Evolutionary conservation across 2,329 filamentous ascomycete species (phyloP).

Genomic region (Cladophialophora immunda): DNA sequence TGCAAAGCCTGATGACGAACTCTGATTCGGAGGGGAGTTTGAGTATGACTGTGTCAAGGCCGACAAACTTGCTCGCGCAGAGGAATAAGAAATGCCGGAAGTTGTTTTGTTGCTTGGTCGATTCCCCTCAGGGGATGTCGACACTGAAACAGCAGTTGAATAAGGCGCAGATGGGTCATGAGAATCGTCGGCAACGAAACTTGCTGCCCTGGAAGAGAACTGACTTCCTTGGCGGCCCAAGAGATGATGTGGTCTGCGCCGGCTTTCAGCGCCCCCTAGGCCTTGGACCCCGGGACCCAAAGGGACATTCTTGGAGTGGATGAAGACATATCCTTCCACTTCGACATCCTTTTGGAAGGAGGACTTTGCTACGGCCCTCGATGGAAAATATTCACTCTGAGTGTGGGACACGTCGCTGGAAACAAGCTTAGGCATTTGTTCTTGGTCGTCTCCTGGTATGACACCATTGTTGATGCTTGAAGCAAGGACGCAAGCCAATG

Average conservation of each 20-base stretch:
- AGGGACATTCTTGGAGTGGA: constrained; percentile 22
- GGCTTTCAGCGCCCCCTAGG: constrained; percentile 11
- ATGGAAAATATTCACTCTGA: constrained; percentile 35
- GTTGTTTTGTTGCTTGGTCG: constrained; percentile 30
- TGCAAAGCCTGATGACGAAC: constrained; percentile 23
- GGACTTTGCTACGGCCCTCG: constrained; percentile 32
- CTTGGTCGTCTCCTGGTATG: constrained; percentile 15
- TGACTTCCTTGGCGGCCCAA: constrained; percentile 26
- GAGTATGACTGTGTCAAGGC: constrained; percentile 40
- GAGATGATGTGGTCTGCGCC: constrained; percentile 17
- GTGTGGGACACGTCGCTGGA: background rate
- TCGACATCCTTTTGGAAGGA: constrained; percentile 27
- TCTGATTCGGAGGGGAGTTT: constrained; percentile 40
- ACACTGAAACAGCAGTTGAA: constrained; percentile 36
- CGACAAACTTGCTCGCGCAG: constrained; percentile 39
- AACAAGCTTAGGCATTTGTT: background rate
- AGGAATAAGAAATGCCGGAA: constrained; percentile 29
- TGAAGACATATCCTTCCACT: constrained; percentile 29
- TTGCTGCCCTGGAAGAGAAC: constrained; percentile 35
- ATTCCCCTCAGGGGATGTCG: constrained; percentile 41
- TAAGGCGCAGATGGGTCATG: constrained; percentile 32
- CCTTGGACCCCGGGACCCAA: constrained; percentile 8
- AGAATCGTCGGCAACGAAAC: constrained; percentile 34
- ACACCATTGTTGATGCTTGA: constrained; percentile 23
- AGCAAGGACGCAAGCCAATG: constrained; percentile 67